Conservation (phyloP, 225 moss, liverwort and hornwort species). For the Physcomitrium patens region DNA sequence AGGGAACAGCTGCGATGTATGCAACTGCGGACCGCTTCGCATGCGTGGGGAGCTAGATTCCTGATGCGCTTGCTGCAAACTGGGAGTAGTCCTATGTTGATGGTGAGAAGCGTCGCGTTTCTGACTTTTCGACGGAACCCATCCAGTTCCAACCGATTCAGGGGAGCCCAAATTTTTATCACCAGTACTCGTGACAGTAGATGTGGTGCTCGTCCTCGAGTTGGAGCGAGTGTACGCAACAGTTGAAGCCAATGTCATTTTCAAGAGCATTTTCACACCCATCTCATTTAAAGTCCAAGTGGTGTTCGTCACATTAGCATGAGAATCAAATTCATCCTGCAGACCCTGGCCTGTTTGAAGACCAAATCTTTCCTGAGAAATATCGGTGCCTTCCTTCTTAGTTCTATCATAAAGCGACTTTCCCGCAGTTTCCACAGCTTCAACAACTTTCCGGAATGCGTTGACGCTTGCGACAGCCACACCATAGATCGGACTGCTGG, state of each 20-base stretch:
- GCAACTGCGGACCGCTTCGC: slow-evolving; percentile 18
- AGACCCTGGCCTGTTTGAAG: slow-evolving; percentile 37
- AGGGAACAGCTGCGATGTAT: slow-evolving; percentile 46
- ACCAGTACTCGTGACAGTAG: background rate
- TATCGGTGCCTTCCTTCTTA: slow-evolving; percentile 35
- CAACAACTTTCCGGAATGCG: slow-evolving; percentile 82
- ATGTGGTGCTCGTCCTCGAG: background rate
- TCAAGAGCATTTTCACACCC: slow-evolving; percentile 29
- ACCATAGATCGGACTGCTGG: slow-evolving; percentile 26
- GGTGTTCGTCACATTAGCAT: slow-evolving; percentile 46
- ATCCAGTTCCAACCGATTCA: background rate
- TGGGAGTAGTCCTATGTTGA: slow-evolving; percentile 29
- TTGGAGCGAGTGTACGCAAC: background rate
- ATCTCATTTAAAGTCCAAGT: slow-evolving; percentile 67
- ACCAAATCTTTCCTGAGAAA: slow-evolving; percentile 53
- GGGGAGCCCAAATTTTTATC: background rate
- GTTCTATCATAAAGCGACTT: slow-evolving; percentile 43
- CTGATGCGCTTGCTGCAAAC: background rate
- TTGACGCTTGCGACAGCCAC: slow-evolving; percentile 75
- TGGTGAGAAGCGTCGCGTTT: slow-evolving; percentile 9
- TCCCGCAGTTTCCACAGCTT: slow-evolving; percentile 76
- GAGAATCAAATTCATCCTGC: slow-evolving; percentile 45
- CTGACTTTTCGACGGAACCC: background rate
- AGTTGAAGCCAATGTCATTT: too few relatives aligned
- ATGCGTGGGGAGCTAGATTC: background rate